phyloP scores from a whole-genome alignment of 2,329 filamentous ascomycete genomes.

The Cladosporium sp. region DNA sequence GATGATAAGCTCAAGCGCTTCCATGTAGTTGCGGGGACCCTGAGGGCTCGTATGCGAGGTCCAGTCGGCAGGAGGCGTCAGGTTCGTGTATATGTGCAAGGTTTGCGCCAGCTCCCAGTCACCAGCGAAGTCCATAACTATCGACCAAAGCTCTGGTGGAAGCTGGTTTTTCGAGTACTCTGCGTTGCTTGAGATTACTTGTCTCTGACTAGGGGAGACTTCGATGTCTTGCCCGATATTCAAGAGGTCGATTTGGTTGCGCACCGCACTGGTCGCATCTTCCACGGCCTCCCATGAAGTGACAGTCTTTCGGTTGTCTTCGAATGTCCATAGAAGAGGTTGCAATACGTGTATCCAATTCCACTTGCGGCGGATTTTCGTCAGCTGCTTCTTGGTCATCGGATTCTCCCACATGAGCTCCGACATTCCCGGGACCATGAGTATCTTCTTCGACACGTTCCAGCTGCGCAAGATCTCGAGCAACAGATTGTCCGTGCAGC shows the following conservation, averaged over 20 bases:
- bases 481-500: conserved; percentile 74
- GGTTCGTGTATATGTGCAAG: conserved; percentile 73
- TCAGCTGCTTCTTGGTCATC: conserved; percentile 80
- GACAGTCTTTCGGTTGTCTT: conserved; percentile 49
- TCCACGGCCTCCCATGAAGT: conserved; percentile 58
- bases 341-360: conserved; percentile 79
- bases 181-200: conserved; percentile 37
- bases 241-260: conserved; percentile 72
- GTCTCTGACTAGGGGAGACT: conserved; percentile 29
- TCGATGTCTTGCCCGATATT: conserved; percentile 70
- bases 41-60: conserved; percentile 58
- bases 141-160: conserved; percentile 84
- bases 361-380: conserved; percentile 79
- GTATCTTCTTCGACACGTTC: conserved; percentile 79
- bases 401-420: conserved; percentile 86
- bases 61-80: conserved; percentile 73
- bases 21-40: conserved; percentile 66
- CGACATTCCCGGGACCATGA: conserved; percentile 86
- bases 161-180: conserved; percentile 44
- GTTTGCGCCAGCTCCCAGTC: conserved; percentile 90
- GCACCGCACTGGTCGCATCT: conserved; percentile 68
- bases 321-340: conserved; percentile 79
- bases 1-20: conserved; percentile 80
- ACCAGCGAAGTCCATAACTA: conserved; percentile 75
- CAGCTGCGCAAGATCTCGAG: conserved; percentile 79